phyloP scores from a whole-genome alignment of 1,284 basidiomycete species.

The Marasmius tenuissimus region DNA sequence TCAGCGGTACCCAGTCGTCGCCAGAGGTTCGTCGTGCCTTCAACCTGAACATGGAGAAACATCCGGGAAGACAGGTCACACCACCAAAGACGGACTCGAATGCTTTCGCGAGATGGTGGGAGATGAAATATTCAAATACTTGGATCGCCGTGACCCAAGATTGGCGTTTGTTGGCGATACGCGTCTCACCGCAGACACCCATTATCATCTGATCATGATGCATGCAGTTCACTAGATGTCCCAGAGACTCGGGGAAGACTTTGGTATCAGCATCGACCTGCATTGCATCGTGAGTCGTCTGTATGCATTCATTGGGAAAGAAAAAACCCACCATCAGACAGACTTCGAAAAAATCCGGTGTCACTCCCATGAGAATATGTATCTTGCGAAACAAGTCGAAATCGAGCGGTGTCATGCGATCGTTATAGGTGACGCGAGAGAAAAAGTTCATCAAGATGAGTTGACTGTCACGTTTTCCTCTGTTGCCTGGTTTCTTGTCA shows the following conservation, averaged over 20 bases:
- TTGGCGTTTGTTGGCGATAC: constrained; percentile 96
- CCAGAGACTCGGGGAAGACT: constrained; percentile 85
- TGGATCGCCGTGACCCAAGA: constrained; percentile 99
- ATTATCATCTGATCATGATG: constrained; percentile 98
- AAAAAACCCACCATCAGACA: constrained; percentile 83
- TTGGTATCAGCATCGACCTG: constrained; percentile 98
- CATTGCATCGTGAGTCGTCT: constrained; percentile 29
- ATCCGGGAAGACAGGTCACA: constrained; percentile 98
- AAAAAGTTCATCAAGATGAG: constrained; percentile 99
- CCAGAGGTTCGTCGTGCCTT: constrained; percentile 88
- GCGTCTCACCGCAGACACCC: constrained; percentile 98
- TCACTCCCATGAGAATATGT: constrained; percentile 97
- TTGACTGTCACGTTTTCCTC: constrained; percentile 98
- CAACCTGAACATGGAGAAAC: constrained; percentile 99
- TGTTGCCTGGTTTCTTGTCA: constrained; percentile 95
- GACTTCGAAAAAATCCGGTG: constrained; percentile 98
- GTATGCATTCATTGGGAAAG: neutral
- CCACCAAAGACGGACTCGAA: constrained; percentile 99
- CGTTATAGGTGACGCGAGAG: constrained; percentile 98
- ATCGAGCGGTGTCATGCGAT: constrained; percentile 96
- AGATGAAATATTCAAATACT: constrained; percentile 99
- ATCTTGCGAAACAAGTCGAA: constrained; percentile 98
- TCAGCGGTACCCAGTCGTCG: constrained; percentile 97
- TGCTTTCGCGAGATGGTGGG: constrained; percentile 96
- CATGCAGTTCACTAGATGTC: constrained; percentile 94